Conservation (phyloP, 768 basidiomycete species). For the Lactarius akahatsu region DNA sequence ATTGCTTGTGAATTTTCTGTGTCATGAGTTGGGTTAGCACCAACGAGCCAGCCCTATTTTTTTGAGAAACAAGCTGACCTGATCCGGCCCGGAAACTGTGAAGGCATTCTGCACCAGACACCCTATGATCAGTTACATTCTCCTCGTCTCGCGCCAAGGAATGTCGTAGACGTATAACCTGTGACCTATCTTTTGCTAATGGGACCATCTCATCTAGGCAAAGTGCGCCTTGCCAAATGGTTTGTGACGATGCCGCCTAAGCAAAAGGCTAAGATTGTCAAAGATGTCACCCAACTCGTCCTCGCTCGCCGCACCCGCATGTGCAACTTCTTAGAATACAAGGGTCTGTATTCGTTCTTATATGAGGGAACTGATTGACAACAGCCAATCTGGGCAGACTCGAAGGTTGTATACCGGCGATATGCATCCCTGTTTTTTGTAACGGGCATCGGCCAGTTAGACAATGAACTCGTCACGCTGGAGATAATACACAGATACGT, state of each 20-base stretch:
- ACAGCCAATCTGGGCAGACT: constrained; percentile 43
- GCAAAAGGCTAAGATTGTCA: constrained; percentile 85
- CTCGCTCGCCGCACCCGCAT: constrained; percentile 82
- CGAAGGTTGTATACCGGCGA: constrained; percentile 90
- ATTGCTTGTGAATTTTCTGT: neutral
- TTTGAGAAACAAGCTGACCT: neutral
- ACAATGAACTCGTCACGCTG: constrained; percentile 90
- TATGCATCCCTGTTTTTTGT: constrained; percentile 97
- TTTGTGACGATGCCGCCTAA: constrained; percentile 82
- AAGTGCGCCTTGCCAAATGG: constrained; percentile 96
- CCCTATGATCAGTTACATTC: constrained; percentile 85
- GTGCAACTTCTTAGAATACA: constrained; percentile 98
- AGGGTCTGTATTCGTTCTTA: constrained; percentile 54
- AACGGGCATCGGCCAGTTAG: constrained; percentile 73
- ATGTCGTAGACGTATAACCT: constrained; percentile 9
- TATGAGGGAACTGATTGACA: neutral
- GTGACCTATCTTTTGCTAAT: neutral
- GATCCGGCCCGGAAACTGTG: neutral
- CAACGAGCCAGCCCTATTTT: too few relatives aligned
- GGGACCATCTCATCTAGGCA: constrained; percentile 51
- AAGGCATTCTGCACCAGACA: neutral
- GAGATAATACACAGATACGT: constrained; percentile 95
- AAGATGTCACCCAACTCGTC: constrained; percentile 93
- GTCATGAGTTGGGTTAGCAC: neutral
- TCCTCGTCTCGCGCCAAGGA: constrained; percentile 93